Percentiles rank a stretch among this genome's conserved stretches.
Conservation (phyloP, 106 monocot species). For the Hemerocallis citrina region DNA sequence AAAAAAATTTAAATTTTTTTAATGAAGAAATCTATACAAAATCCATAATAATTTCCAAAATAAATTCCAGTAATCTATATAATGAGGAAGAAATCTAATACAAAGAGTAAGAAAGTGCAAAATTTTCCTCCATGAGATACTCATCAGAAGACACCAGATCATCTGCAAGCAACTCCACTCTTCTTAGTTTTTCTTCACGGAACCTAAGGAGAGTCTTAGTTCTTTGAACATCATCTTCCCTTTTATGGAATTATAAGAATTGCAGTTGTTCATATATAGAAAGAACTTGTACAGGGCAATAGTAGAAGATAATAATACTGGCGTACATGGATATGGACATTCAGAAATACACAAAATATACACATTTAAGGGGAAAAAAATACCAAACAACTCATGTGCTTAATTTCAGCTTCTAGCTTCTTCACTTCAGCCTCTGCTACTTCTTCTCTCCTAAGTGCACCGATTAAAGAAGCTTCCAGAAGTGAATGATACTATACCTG, state of each 20-base stretch:
- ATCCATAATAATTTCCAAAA: too few species aligned
- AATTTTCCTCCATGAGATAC: constrained; percentile 49
- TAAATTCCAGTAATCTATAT: too few species aligned
- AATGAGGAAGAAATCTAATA: too few species aligned
- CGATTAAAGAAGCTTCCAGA: constrained; percentile 36
- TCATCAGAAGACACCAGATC: constrained; percentile 42
- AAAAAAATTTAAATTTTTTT: too few species aligned
- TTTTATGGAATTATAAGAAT: constrained; percentile 27
- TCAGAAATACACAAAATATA: neutral
- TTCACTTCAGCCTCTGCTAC: constrained; percentile 22
- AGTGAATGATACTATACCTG: too few species aligned
- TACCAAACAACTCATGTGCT: constrained; percentile 59
- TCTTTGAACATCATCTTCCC: constrained; percentile 40
- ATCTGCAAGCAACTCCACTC: constrained; percentile 45
- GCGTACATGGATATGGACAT: neutral
- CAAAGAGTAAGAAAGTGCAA: constrained; percentile 34
- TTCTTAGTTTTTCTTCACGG: constrained; percentile 45
- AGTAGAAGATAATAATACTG: neutral
- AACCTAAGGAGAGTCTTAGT: constrained; percentile 19
- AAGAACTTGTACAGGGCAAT: neutral
- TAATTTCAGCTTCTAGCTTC: constrained; percentile 53
- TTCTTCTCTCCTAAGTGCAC: constrained; percentile 60
- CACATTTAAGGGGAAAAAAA: neutral
- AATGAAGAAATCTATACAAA: too few species aligned
- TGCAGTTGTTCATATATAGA: neutral